Conservation (phyloP, 768 basidiomycete genomes). For the Tylopilus cervinicoccineus region DNA sequence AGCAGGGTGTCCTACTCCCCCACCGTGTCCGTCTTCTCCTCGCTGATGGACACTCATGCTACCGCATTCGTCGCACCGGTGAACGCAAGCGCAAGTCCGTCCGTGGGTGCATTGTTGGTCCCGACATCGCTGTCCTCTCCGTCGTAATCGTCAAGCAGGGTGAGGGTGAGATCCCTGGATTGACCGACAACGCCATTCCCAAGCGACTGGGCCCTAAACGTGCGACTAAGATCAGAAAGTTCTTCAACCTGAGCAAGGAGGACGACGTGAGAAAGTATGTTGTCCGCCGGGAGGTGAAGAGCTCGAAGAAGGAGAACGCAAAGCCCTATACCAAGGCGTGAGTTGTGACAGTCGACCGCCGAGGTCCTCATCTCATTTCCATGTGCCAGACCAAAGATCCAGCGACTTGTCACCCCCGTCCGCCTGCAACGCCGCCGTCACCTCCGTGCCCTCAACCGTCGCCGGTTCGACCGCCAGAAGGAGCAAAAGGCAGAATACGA, state of each 20-base stretch:
- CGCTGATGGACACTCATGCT: constrained; percentile 96
- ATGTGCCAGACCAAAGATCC: constrained; percentile 80
- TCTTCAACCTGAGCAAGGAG: constrained; percentile 97
- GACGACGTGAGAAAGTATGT: constrained; percentile 99
- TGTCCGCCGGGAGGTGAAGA: constrained; percentile 86
- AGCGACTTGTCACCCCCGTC: constrained; percentile 91
- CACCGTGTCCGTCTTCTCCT: constrained; percentile 93
- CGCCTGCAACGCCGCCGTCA: constrained; percentile 96
- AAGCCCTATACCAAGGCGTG: constrained; percentile 98
- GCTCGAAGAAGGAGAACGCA: constrained; percentile 80
- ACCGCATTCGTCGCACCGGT: constrained; percentile 85
- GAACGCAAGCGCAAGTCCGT: constrained; percentile 99
- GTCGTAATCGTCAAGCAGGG: constrained; percentile 97
- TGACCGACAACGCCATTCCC: constrained; percentile 90
- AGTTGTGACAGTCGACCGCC: constrained; percentile 30
- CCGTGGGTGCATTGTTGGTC: constrained; percentile 95
- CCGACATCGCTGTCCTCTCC: constrained; percentile 93
- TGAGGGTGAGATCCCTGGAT: constrained; percentile 80
- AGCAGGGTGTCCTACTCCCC: constrained; percentile 96
- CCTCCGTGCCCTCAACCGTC: constrained; percentile 82
- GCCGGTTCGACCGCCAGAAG: constrained; percentile 87
- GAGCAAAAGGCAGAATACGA: constrained; percentile 96
- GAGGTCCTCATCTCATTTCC: not conserved
- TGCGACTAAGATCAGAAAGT: constrained; percentile 93
- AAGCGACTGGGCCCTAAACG: constrained; percentile 97